phyloP scores from a whole-genome alignment of 2,329 filamentous ascomycete genomes.

The Nothomitra cinnamomea region DNA sequence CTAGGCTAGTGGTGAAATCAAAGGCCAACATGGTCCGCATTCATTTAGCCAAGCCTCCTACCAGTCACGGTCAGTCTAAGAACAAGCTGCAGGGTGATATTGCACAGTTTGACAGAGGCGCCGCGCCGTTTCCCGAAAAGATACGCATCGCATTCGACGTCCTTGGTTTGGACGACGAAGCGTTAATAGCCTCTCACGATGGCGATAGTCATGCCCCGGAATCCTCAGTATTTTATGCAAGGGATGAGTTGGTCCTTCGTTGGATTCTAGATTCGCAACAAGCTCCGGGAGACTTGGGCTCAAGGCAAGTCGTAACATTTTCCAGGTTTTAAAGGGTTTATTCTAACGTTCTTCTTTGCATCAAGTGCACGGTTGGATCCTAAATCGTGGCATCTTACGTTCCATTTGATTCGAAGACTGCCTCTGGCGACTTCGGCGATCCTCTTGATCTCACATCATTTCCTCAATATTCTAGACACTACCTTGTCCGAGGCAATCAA shows the following conservation, averaged over 20 bases:
- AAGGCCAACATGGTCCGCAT: neutral
- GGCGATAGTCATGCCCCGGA: constrained; percentile 5
- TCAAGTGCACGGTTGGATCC: constrained; percentile 25
- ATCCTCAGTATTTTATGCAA: constrained; percentile 17
- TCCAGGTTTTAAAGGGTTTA: neutral
- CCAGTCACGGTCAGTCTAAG: neutral
- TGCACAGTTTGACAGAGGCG: neutral
- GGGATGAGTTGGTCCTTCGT: constrained; percentile 48
- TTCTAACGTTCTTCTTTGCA: neutral
- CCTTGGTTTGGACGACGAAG: neutral
- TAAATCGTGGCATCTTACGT: constrained; percentile 35
- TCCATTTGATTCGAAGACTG: constrained; percentile 51
- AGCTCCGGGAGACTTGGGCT: constrained; percentile 16
- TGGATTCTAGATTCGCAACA: constrained; percentile 48
- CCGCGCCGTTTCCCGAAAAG: neutral
- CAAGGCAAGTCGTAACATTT: constrained; percentile 16
- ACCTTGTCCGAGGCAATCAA: constrained; percentile 27
- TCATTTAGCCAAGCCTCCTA: neutral
- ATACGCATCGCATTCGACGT: neutral
- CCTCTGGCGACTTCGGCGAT: constrained; percentile 53
- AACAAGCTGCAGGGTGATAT: neutral
- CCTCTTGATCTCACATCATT: constrained; percentile 52
- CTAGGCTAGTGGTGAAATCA: neutral
- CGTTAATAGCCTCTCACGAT: neutral
- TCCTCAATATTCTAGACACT: constrained; percentile 47